These are phyloP conservation scores for Thelonectria rubi DNA, from an alignment of 2,329 filamentous ascomycete genomes.

Conservation along the genomic window DNA sequence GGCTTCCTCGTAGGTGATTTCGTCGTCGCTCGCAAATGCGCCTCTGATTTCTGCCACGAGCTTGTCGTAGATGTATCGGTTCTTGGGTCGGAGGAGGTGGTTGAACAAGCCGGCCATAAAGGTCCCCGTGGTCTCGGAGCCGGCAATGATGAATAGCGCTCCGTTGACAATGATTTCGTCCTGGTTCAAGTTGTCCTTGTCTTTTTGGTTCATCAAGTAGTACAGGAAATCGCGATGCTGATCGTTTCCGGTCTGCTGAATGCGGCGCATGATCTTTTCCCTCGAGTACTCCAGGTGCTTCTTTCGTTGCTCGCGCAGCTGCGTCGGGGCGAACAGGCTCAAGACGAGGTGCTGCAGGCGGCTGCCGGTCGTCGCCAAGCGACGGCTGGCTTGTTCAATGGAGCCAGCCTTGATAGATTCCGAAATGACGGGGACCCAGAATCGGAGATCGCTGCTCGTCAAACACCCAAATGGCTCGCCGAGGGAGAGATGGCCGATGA, in stretches of 20 bases:
- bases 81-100: slow-evolving; percentile 46
- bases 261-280: slow-evolving; percentile 47
- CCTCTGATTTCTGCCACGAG: slow-evolving; percentile 50
- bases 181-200: slow-evolving; percentile 45
- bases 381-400: slow-evolving; percentile 37
- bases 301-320: slow-evolving; percentile 40
- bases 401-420: slow-evolving; percentile 43
- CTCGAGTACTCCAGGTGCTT: slow-evolving; percentile 47
- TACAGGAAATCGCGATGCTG: slow-evolving; percentile 48
- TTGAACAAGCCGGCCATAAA: slow-evolving; percentile 44
- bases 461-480: slow-evolving; percentile 43
- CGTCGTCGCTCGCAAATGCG: slow-evolving; percentile 39
- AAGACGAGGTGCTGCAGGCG: slow-evolving; percentile 22
- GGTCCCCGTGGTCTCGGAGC: slow-evolving; percentile 47
- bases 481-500: slow-evolving; percentile 44
- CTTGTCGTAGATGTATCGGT: slow-evolving; percentile 38
- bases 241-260: slow-evolving; percentile 29
- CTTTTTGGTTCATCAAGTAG: slow-evolving; percentile 48
- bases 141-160: slow-evolving; percentile 45
- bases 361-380: slow-evolving; percentile 15
- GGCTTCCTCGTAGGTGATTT: slow-evolving; percentile 48
- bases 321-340: slow-evolving; percentile 24
- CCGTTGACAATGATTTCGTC: slow-evolving; percentile 48
- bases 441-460: slow-evolving; percentile 38
- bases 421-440: slow-evolving; percentile 40